Base-by-base conservation (phyloP, 345 rosid species). In the Triadica sebifera region DNA sequence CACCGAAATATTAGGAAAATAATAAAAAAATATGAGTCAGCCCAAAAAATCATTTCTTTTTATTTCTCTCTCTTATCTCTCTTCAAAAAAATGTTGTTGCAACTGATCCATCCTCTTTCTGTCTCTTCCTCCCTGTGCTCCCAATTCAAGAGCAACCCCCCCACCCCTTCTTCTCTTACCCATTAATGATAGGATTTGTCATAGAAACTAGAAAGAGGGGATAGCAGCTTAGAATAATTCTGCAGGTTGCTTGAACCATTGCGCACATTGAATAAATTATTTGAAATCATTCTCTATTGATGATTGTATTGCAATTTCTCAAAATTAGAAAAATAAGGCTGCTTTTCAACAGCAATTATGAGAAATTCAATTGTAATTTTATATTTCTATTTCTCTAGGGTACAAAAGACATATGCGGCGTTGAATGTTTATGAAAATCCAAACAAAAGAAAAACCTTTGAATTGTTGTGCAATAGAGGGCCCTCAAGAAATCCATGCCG, bases 351-450 rank as follows among this genome's bases (percentile, higher is more conserved):
- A 3, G 45, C 56, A 61, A 6, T 8, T 12, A 6, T 19, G 22
- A 45, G 50, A 69, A 71, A 2, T 6, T 38, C 25, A 47, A 34
- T n/a, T 55, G 25, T 43, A 8, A 39, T 52, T 9, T 61, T 34
- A 20, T 60, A 17, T 34, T 47, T 69, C 53, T 29, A 13, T 53
- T 5, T 47, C 52, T 49, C 63, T 78, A 85, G 93, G 88, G 60
- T 60, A 85, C 65, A 87, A 82, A 78, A 78, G 81, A 77, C 78
- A 72, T 41, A 79, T 77, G 67, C 74, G 77, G 52, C 72, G 62
- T 17, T 63, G 53, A 34, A 56, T 38, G 66, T 49, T 52, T 65
- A 12, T 15, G 50, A 58, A 20, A 13, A 20, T 34, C 16, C 13
- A 39, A 6, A n/a, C 34, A 56, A 52, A 20, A 56, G 60, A 50